phyloP scores from a whole-genome alignment of 2,329 filamentous ascomycete species.

The Myriangium duriaei region DNA sequence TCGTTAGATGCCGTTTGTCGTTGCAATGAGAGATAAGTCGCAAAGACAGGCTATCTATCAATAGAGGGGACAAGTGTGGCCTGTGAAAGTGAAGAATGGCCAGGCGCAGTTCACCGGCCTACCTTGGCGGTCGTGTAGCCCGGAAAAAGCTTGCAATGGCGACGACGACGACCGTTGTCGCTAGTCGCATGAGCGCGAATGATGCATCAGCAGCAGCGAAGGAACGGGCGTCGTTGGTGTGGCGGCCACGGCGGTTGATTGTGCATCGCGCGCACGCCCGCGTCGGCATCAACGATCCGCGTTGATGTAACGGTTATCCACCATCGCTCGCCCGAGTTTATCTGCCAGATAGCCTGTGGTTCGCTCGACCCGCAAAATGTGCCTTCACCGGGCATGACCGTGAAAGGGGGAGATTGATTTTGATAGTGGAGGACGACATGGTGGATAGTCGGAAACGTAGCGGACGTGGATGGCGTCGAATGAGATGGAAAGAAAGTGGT shows the following conservation, averaged over 20 bases:
- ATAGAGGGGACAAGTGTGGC: no score
- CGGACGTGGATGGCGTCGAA: background rate
- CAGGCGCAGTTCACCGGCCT: no score
- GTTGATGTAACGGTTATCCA: slow-evolving; percentile 6
- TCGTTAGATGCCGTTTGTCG: slow-evolving; percentile 9
- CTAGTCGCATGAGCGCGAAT: background rate
- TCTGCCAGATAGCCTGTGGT: background rate
- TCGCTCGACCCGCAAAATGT: background rate
- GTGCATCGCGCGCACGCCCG: background rate
- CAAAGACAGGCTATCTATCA: background rate
- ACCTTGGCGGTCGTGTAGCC: no score
- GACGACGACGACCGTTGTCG: slow-evolving; percentile 1
- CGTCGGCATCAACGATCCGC: slow-evolving; percentile 7
- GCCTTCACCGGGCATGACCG: background rate
- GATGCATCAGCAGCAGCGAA: background rate
- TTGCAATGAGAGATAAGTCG: slow-evolving; percentile 10
- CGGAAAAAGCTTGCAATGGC: no score
- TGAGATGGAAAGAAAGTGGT: background rate
- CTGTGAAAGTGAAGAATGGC: no score
- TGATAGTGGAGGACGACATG: background rate
- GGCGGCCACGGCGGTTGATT: slow-evolving; percentile 2
- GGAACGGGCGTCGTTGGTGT: slow-evolving; percentile 6
- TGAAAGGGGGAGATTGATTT: background rate
- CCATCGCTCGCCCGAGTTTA: background rate
- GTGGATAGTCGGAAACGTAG: background rate